A percentile compares a stretch with the other conserved stretches of the same genome.
phyloP scores from a whole-genome alignment of 2,329 filamentous ascomycete species.

The Cytospora chrysosperma region DNA sequence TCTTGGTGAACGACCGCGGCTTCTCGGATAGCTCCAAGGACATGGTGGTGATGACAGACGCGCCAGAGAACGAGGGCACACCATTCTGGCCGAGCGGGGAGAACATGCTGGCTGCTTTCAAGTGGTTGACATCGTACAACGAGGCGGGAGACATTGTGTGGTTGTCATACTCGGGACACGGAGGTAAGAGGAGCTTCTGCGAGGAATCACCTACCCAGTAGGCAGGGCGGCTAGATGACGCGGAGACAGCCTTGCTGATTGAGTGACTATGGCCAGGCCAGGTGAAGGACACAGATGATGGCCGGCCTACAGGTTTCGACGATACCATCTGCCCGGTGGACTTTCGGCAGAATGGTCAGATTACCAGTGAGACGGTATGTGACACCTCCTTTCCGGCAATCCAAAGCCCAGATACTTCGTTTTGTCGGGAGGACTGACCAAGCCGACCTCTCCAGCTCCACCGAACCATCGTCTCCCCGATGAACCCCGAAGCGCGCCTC shows the following conservation, averaged over 20 bases:
- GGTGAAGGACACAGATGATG: conserved; percentile 44
- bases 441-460: conserved; percentile 39
- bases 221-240: neutral
- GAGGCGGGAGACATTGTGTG: conserved; percentile 52
- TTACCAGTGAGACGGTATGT: conserved; percentile 45
- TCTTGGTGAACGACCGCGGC: conserved; percentile 38
- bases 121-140: conserved; percentile 52
- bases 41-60: conserved; percentile 39
- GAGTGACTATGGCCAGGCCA: conserved; percentile 35
- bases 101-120: conserved; percentile 49
- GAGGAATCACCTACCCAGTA: neutral
- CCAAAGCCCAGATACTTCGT: neutral
- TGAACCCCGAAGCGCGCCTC: conserved; percentile 50
- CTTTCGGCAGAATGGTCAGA: conserved; percentile 51
- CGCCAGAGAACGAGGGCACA: conserved; percentile 34
- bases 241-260: conserved; percentile 3
- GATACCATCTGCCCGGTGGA: conserved; percentile 56
- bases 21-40: conserved; percentile 34
- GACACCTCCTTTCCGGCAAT: neutral
- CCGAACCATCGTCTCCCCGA: conserved; percentile 48
- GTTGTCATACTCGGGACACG: conserved; percentile 60
- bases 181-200: conserved; percentile 34
- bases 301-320: conserved; percentile 40
- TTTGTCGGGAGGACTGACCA: conserved; percentile 3
- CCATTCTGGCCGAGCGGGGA: conserved; percentile 35